These are phyloP conservation scores for Tetrahymena thermophila DNA, from an alignment of 73 alveolate genomes.

Conservation along the genomic window DNA sequence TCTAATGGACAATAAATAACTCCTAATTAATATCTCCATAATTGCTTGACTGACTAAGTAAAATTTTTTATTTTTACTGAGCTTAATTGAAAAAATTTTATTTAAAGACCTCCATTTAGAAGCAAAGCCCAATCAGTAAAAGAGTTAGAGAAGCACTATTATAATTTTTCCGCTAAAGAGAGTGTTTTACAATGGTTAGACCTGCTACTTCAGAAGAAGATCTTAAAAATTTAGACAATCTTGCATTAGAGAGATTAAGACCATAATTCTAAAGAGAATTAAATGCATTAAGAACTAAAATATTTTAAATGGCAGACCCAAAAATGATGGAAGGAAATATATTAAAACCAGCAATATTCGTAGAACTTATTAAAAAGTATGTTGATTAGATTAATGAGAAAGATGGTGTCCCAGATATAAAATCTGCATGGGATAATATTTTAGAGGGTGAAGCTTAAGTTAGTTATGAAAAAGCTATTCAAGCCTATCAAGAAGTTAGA, in stretches of 20 bases:
- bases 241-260: not conserved
- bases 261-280: not conserved
- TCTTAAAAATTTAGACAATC: not conserved
- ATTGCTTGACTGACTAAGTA: slow-evolving; percentile 57
- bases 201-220: not conserved
- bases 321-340: slow-evolving; percentile 79
- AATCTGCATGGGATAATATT: slow-evolving; percentile 61
- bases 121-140: slow-evolving; percentile 38
- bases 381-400: slow-evolving; percentile 63
- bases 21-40: slow-evolving; percentile 80
- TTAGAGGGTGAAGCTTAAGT: slow-evolving; percentile 58
- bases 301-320: slow-evolving; percentile 59
- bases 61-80: not conserved
- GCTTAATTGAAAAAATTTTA: not conserved
- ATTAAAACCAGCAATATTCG: slow-evolving; percentile 17
- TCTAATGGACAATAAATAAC: slow-evolving; percentile 69
- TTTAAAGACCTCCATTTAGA: slow-evolving; percentile 63
- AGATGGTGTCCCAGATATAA: slow-evolving; percentile 75
- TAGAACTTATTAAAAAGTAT: slow-evolving; percentile 13
- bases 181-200: slow-evolving; percentile 1
- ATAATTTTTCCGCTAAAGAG: not conserved
- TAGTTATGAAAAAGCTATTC: slow-evolving; percentile 49
- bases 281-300: not conserved
- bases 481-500: not conserved
- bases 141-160: slow-evolving; percentile 21